A percentile compares a stretch with the other conserved stretches of the same genome.
Evolutionary conservation across 73 alveolate genomes (phyloP).

Genomic region (Paraurostyla sp.): DNA sequence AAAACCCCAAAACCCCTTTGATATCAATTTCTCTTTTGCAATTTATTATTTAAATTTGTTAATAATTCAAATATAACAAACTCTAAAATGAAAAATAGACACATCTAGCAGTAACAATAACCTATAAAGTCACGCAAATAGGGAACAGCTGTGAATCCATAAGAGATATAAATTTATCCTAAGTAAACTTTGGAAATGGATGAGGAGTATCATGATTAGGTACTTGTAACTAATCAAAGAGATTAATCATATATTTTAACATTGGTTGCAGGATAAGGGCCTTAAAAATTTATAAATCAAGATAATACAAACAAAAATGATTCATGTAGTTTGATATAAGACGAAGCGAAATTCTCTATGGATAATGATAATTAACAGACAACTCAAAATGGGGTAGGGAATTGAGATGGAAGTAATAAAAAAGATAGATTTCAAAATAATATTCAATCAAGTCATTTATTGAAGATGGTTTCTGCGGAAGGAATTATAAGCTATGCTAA

Average conservation of each 20-base stretch:
- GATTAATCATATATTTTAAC: slow-evolving; percentile 25
- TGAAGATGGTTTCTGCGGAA: slow-evolving; percentile 30
- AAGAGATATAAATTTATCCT: not conserved
- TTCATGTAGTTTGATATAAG: slow-evolving; percentile 48
- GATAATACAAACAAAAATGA: not conserved
- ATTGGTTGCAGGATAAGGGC: slow-evolving; percentile 24
- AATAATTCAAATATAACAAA: too few relatives aligned
- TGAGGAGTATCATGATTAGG: not conserved
- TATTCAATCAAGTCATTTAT: slow-evolving; percentile 21
- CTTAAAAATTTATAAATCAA: not conserved
- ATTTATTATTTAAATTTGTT: too few relatives aligned
- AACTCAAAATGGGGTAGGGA: not conserved
- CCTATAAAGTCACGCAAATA: too few relatives aligned
- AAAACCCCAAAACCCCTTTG: too few relatives aligned
- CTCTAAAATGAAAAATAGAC: too few relatives aligned
- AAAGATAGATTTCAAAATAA: not conserved
- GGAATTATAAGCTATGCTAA: not conserved
- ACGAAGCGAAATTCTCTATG: not conserved
- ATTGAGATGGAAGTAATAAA: not conserved
- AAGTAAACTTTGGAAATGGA: not conserved
- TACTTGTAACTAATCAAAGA: not conserved
- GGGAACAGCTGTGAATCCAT: too few relatives aligned
- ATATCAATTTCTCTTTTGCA: too few relatives aligned
- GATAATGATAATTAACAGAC: not conserved
- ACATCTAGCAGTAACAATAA: too few relatives aligned